These are phyloP conservation scores for Suhomyces taliae DNA, from an alignment of 1,139 yeast species.

Conservation along the genomic window DNA sequence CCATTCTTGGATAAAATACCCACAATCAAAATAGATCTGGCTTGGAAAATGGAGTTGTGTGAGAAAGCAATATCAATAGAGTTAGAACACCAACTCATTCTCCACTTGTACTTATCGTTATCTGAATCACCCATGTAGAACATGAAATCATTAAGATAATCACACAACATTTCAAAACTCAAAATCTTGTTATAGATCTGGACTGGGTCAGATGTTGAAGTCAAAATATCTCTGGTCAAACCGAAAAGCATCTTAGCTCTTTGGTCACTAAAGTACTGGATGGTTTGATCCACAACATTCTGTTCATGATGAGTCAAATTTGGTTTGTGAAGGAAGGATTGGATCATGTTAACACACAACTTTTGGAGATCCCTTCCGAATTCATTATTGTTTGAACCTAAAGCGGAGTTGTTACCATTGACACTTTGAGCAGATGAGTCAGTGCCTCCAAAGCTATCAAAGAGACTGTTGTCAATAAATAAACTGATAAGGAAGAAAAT, in stretches of 20 bases:
- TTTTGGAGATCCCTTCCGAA: constrained; percentile 68
- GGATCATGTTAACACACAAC: constrained; percentile 67
- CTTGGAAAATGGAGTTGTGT: constrained; percentile 61
- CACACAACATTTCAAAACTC: constrained; percentile 66
- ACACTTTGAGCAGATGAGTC: neutral
- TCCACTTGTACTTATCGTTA: constrained; percentile 56
- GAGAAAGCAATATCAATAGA: constrained; percentile 67
- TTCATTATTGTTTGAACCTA: constrained; percentile 1
- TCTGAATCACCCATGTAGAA: constrained; percentile 50
- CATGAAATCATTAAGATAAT: constrained; percentile 55
- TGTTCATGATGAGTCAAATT: constrained; percentile 46
- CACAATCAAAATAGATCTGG: constrained; percentile 68
- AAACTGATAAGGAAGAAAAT: constrained; percentile 68
- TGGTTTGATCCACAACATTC: constrained; percentile 49
- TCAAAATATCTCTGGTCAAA: constrained; percentile 59
- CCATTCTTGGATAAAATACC: constrained; percentile 71
- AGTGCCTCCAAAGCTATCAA: constrained; percentile 30
- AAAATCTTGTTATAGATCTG: constrained; percentile 50
- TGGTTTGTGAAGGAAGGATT: constrained; percentile 66
- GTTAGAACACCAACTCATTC: constrained; percentile 68
- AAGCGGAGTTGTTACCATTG: neutral
- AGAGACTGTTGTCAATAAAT: constrained; percentile 71
- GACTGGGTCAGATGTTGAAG: constrained; percentile 26
- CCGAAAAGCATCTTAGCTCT: constrained; percentile 79
- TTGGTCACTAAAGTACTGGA: constrained; percentile 65